Evolutionary conservation across 164 flowering plant species (phyloP).

Genomic region (Macadamia tetraphylla): DNA sequence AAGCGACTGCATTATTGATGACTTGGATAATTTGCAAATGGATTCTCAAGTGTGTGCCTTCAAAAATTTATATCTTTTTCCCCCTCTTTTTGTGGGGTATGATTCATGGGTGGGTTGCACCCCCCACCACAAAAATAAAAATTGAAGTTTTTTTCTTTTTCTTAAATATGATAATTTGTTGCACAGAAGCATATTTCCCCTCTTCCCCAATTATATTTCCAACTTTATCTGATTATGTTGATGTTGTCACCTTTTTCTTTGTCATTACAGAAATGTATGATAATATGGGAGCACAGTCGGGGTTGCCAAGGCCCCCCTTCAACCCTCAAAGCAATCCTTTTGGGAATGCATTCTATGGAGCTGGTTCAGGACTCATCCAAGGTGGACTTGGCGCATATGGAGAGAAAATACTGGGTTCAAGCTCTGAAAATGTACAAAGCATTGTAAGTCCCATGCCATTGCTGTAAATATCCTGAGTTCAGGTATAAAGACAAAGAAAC

Average conservation of each 20-base stretch:
- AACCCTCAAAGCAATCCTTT: conserved; percentile 58
- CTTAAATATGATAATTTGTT: too few species aligned
- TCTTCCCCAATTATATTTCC: too few species aligned
- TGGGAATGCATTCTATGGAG: conserved; percentile 67
- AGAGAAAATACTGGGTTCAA: conserved; percentile 73
- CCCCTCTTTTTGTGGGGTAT: too few species aligned
- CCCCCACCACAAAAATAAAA: too few species aligned
- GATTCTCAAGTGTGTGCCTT: too few species aligned
- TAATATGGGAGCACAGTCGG: conserved; percentile 49
- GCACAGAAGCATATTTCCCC: too few species aligned
- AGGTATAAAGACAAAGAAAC: too few species aligned
- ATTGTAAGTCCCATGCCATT: conserved; percentile 48
- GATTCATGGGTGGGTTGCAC: too few species aligned
- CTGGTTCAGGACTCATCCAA: conserved; percentile 74
- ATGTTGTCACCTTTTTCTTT: neutral
- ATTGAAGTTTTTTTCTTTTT: too few species aligned
- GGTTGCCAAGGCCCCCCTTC: conserved; percentile 42
- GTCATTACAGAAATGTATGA: conserved; percentile 52
- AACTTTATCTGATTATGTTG: neutral
- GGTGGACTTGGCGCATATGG: conserved; percentile 89
- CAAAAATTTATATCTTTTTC: too few species aligned
- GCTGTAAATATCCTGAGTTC: neutral
- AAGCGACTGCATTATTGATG: too few species aligned
- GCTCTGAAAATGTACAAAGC: conserved; percentile 94
- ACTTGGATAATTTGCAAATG: too few species aligned